Conservation (phyloP, 352 stramenopile genomes). For the Pythium angustatum region DNA sequence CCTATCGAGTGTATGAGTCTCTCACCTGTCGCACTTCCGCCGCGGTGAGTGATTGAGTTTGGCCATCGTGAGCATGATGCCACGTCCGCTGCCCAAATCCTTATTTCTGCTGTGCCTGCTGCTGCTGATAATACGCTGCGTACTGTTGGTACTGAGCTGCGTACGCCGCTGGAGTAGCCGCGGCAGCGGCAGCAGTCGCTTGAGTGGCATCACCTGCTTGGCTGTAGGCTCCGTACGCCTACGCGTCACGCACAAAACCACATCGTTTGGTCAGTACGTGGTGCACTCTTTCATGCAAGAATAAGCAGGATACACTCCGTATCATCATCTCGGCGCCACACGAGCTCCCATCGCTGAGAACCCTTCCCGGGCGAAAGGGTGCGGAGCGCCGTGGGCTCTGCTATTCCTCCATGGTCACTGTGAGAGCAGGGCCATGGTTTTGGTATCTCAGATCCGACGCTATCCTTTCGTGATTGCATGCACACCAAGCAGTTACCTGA, state of each 20-base stretch:
- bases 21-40: too few species aligned
- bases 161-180: conserved; percentile 35
- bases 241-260: conserved; percentile 11
- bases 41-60: too few species aligned
- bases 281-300: neutral
- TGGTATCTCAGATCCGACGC: conserved; percentile 21
- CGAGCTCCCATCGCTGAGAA: conserved; percentile 17
- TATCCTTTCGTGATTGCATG: conserved; percentile 6
- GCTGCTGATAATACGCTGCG: conserved; percentile 69
- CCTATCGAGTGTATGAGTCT: too few species aligned
- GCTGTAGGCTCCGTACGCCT: conserved; percentile 64
- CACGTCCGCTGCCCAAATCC: too few species aligned
- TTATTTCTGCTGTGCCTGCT: conserved; percentile 26
- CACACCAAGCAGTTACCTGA: conserved; percentile 55
- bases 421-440: conserved; percentile 21
- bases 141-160: conserved; percentile 67
- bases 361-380: neutral
- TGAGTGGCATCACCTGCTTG: conserved; percentile 34
- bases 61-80: too few species aligned
- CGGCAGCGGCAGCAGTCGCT: conserved; percentile 9
- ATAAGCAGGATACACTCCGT: conserved; percentile 27
- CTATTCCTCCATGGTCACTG: conserved; percentile 21
- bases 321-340: conserved; percentile 22
- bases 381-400: neutral
- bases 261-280: conserved; percentile 13